Evolutionary conservation across 345 rosid species (phyloP), one percentile per base, ranked within the genome.

Genomic region (Populus pruinosa): DNA sequence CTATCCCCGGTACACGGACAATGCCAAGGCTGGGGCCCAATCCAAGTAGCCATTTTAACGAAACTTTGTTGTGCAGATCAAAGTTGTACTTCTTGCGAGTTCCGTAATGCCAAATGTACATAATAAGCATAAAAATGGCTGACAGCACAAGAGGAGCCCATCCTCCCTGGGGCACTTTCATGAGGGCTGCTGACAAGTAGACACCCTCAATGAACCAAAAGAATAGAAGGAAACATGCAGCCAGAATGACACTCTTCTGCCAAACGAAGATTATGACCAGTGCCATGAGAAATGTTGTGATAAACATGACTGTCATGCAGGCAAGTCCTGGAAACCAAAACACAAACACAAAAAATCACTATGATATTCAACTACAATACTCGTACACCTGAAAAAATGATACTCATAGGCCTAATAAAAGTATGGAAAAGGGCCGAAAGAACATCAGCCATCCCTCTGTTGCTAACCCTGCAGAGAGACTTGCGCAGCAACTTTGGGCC

Each of bases 11-110:
- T 53, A 95, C 99, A 31, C 97, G 98, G 69, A 95, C 97, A 70
- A 95, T 93, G 14, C 97, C 98, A 65, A 95, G 99, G 80, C 98
- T 93, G 65, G 99, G 99, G 47, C 94, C 99, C 85, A 95, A 81
- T 50, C 99, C 95, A 33, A 95, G 89, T 77, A 95, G 72, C 99
- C 98, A 95, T 81, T 87, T 95, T 63, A 91, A 79, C 1, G 98
- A 93, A 67, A 95, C 98, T 89, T 95, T 95, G 92, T 95, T 95
- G 84, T 93, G 98, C 69, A 95, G 88, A 81, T 93, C 99, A 65
- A 83, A 92, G 84, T 83, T 93, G 89, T 95, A 95, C 86, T 95
- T 95, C 89, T 82, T 90, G 77, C 94, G 89, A 47, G 93, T 90
- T 63, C 97, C 98, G 76, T 95, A 95, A 81, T 92, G 98, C 98